These are phyloP conservation scores for Amanita rubescens DNA, from an alignment of 768 basidiomycete genomes.

Conservation along the genomic window DNA sequence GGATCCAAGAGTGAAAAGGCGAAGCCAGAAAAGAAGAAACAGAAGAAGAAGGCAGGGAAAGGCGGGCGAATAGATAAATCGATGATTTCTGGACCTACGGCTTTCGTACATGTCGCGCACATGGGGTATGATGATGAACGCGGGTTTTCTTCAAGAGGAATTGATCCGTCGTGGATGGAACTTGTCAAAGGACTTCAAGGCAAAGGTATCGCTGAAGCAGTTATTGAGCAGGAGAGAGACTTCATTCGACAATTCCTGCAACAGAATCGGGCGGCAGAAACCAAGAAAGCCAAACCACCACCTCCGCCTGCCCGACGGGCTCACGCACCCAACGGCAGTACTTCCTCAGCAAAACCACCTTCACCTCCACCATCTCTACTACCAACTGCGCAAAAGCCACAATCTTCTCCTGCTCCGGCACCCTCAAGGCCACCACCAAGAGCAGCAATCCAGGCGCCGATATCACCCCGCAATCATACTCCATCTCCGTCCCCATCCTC, in stretches of 20 bases:
- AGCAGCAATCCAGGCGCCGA: conserved; percentile 23
- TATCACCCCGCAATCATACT: conserved; percentile 22
- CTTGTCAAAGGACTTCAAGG: conserved; percentile 60
- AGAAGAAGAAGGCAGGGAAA: conserved; percentile 48
- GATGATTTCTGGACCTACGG: conserved; percentile 77
- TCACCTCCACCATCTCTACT: conserved; percentile 27
- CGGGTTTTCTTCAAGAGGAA: conserved; percentile 79
- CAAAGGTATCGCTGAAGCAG: conserved; percentile 57
- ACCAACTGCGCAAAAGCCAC: conserved; percentile 21
- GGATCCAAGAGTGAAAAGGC: conserved; percentile 52
- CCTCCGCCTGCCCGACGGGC: conserved; percentile 44
- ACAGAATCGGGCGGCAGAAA: conserved; percentile 28
- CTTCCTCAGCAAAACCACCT: conserved; percentile 21
- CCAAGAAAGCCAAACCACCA: conserved; percentile 41
- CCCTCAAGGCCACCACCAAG: conserved; percentile 25
- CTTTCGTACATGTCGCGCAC: conserved; percentile 87
- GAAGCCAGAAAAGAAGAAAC: conserved; percentile 44
- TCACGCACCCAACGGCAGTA: conserved; percentile 28
- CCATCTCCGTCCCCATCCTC: conserved; percentile 27
- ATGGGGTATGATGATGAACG: conserved; percentile 89
- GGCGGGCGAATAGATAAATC: conserved; percentile 88
- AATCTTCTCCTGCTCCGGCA: conserved; percentile 14
- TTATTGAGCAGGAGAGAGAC: conserved; percentile 73
- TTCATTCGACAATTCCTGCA: conserved; percentile 73
- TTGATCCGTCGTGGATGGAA: conserved; percentile 85